A percentile compares a stretch with the other conserved stretches of the same genome.
Conservation (phyloP, 176 grass and related monocot genomes). For the Aegilops umbellulata region DNA sequence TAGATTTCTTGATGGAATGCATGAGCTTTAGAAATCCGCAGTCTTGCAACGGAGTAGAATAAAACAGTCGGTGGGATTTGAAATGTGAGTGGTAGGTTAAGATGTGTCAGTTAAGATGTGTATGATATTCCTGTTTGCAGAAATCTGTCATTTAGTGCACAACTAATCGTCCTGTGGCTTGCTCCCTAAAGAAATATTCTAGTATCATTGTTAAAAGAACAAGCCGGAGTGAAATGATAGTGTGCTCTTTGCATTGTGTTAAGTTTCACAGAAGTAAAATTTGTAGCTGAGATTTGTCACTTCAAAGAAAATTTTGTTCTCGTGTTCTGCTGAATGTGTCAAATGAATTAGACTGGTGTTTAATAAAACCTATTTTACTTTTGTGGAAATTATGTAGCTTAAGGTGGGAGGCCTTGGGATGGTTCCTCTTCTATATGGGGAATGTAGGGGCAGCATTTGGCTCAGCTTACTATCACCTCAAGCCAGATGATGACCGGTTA, state of each 20-base stretch:
- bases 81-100: neutral
- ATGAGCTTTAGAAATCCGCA: neutral
- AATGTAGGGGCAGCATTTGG: conserved; percentile 85
- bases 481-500: conserved; percentile 89
- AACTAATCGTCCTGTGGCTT: neutral
- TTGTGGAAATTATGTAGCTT: conserved; percentile 51
- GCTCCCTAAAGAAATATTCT: neutral
- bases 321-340: neutral
- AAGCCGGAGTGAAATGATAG: neutral
- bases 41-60: neutral
- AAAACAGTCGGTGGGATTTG: neutral
- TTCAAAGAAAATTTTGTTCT: neutral
- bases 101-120: neutral
- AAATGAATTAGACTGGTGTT: conserved; percentile 7
- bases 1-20: neutral
- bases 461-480: conserved; percentile 98
- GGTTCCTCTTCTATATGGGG: conserved; percentile 81
- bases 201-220: neutral
- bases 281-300: neutral
- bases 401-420: conserved; percentile 77
- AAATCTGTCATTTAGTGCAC: neutral
- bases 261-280: neutral
- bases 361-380: neutral
- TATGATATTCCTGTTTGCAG: neutral
- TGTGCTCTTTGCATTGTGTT: neutral